Evolutionary conservation across 2,329 filamentous ascomycete species (phyloP), one percentile per base, ranked within the genome.

Genomic region (Madurella mycetomatis): DNA sequence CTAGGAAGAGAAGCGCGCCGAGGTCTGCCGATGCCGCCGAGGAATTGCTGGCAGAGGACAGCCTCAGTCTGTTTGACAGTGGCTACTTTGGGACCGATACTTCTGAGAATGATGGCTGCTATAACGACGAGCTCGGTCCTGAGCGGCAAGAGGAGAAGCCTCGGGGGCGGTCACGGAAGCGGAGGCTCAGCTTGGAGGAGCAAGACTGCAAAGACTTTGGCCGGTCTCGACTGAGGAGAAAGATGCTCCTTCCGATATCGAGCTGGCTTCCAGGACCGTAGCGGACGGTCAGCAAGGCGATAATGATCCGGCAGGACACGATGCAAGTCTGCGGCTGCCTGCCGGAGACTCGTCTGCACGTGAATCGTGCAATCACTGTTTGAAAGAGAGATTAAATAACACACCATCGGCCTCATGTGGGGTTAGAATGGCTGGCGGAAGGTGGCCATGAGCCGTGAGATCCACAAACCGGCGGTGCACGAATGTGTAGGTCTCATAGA

Each of bases 11-110:
- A 40, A 47, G 45, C 32, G 32, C 32, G 39, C n/a, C 45, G 13
- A 40, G 32, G 45, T 47, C 45, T n/a, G 15, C 15, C 45, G 45
- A 47, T 40, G 30, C 45, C 45, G 31, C 45, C 37, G 32, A 47
- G 11, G 45, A 40, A 39, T 16, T 47, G 19, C 32, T 47, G 37
- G 32, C 16, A 47, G 37, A 16, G 12, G 32, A 40, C 15, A 40
- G 45, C 17, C 2, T 11, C 16, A 19, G 32, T 47, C 17, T 12
- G 30, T 25, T 4, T 39, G 32, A 47, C 4, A 47, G 32, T 31
- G 32, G 45, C 32, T 47, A 47, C 45, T 47, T 19, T 19, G 31
- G 16, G 37, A 40, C 11, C n/a, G 32, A 47, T 47, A 40, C 16
- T 16, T 47, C 15, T 18, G 32, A 19, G 32, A 47, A 47, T 15